These are phyloP conservation scores for Fusarium kyushuense DNA, from an alignment of 2,329 filamentous ascomycete species.

Conservation along the genomic window DNA sequence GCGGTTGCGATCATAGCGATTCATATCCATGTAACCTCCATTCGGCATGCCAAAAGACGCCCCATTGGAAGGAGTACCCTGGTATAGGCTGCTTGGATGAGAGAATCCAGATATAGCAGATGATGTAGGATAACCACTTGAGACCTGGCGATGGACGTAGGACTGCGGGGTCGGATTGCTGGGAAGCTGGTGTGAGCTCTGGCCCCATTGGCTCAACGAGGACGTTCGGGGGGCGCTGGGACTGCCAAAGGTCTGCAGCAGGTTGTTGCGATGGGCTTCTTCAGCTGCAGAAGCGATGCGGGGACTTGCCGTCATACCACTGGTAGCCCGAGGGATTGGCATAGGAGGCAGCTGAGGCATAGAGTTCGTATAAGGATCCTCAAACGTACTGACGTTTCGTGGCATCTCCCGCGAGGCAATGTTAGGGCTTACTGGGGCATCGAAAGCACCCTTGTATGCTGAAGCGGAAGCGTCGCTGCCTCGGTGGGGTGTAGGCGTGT, in stretches of 20 bases:
- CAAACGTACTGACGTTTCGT: constrained; percentile 35
- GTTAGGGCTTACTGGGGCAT: constrained; percentile 42
- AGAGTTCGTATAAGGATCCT: constrained; percentile 52
- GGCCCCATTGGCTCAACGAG: constrained; percentile 50
- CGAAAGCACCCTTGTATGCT: constrained; percentile 47
- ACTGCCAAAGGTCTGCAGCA: constrained; percentile 53
- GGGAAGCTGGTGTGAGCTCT: constrained; percentile 38
- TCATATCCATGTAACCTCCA: constrained; percentile 27
- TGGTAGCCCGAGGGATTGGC: constrained; percentile 21
- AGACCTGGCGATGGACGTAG: constrained; percentile 36
- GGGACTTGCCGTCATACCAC: constrained; percentile 38
- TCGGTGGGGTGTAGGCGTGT: constrained; percentile 52
- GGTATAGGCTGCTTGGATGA: constrained; percentile 64
- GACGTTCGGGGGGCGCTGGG: constrained; percentile 48
- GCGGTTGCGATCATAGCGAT: constrained; percentile 32
- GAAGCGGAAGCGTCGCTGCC: constrained; percentile 37
- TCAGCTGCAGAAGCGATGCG: constrained; percentile 43
- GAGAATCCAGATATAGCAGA: constrained; percentile 58
- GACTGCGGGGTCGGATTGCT: constrained; percentile 35
- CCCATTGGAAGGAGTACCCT: constrained; percentile 57
- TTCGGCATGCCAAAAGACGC: constrained; percentile 32
- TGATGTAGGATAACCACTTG: constrained; percentile 37
- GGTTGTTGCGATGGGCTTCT: constrained; percentile 51
- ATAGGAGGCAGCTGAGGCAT: constrained; percentile 34
- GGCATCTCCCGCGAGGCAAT: constrained; percentile 38